Conservation (phyloP, 495 filamentous ascomycete genomes). For the Pyrenula massariospora region DNA sequence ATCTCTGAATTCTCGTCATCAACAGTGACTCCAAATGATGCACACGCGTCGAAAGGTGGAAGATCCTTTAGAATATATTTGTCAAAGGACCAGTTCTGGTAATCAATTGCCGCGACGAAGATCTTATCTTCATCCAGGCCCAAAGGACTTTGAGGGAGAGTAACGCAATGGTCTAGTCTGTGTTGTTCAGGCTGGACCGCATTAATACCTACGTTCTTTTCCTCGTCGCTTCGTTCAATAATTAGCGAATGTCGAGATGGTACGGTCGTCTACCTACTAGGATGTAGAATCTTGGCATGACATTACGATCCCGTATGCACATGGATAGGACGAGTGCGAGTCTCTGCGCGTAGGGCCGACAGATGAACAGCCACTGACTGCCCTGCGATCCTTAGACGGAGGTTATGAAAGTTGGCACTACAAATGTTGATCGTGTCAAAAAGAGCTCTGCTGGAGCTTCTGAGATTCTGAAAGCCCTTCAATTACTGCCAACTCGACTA, state of each 20-base stretch:
- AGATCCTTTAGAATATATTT: background rate
- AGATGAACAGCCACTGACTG: background rate
- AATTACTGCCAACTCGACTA: too few species aligned
- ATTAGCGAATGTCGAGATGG: background rate
- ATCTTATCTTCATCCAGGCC: background rate
- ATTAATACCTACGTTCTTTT: background rate
- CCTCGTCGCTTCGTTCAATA: background rate
- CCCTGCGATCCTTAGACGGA: background rate
- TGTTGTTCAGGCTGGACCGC: background rate
- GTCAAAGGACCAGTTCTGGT: conserved; percentile 1
- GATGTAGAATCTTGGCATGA: background rate
- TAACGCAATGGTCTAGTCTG: background rate
- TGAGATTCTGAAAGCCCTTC: background rate
- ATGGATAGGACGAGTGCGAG: background rate
- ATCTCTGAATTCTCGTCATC: background rate
- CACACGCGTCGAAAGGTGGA: background rate
- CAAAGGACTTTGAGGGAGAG: background rate
- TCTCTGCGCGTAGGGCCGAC: background rate
- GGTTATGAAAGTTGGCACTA: background rate
- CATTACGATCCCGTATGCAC: background rate
- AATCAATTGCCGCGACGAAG: background rate
- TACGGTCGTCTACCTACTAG: background rate
- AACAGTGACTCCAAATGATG: conserved; percentile 1
- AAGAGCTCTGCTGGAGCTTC: background rate
- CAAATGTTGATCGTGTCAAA: background rate